Evolutionary conservation across 805 yeast species (phyloP), one percentile per base, ranked within the genome.

Genomic region (Monosporozyma servazzii): DNA sequence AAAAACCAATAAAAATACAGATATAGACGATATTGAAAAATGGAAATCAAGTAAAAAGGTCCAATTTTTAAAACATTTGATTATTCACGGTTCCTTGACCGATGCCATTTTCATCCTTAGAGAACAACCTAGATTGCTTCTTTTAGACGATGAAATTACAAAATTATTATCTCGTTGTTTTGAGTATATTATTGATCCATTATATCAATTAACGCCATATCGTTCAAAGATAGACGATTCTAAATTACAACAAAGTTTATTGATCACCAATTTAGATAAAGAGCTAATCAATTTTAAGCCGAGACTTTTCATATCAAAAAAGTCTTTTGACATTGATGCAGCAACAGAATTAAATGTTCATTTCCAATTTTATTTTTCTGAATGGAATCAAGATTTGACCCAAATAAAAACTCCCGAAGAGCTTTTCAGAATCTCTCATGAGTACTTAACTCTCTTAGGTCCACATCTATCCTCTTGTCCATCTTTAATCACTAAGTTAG

Each of bases 91-190:
- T 1, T 65, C 84, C 47, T 73, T 82, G 48, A 72, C 78, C 64
- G 88, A 89, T 2, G 71, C 87, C 0, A 51, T 86, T 9, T 79
- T 67, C 58, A 70, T 87, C 5, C 68, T 88, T 4, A 70, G 79
- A 2, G 75, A 75, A 54, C 80, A 78, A 57, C 95, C 95, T 8
- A 78, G 71, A 48, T 64, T 88, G 23, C 78, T 83, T 0, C 65
- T 74, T 40, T 70, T 81, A 1, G 82, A 79, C 52, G 73, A 74
- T 1, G 78, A 74, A 7, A 61, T 82, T 4, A 67, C 79, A 0
- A 66, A 61, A 9, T 65, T 79, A 31, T 65, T 86, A 33, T 72
- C 76, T 53, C 64, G 83, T 47, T 51, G 84, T 7, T 71, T 81
- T 52, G 75, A 75, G 8, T 63, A 66, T 2, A 68, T 77, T 51